A percentile compares a stretch with the other conserved stretches of the same genome.
Evolutionary conservation across 192 early-diverging fungal species (phyloP).

Genomic region (Lobosporangium transversale): DNA sequence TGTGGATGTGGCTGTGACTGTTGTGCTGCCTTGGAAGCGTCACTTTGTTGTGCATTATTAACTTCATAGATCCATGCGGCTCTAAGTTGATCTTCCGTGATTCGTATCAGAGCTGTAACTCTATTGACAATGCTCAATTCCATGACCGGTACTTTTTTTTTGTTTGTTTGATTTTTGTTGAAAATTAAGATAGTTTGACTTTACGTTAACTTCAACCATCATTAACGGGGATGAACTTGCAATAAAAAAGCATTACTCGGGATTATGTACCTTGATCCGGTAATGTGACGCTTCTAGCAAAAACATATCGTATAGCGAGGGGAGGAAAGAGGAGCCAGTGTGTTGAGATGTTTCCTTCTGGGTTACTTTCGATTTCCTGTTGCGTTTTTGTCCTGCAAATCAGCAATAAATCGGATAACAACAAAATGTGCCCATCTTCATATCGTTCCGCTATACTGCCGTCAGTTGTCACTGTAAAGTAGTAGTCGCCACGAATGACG

Average conservation of each 20-base stretch:
- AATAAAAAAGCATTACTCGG: too few relatives aligned
- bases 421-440: conserved; percentile 47
- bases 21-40: conserved; percentile 14
- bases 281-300: conserved; percentile 25
- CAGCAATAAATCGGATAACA: conserved; percentile 58
- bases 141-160: conserved; percentile 20
- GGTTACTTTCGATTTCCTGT: conserved; percentile 43
- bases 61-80: conserved; percentile 38
- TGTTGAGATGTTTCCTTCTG: conserved; percentile 25
- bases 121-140: conserved; percentile 43
- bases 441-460: conserved; percentile 31
- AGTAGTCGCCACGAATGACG: conserved; percentile 34
- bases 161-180: neutral
- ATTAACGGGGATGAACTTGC: too few relatives aligned
- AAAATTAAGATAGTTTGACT: too few relatives aligned
- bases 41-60: conserved; percentile 32
- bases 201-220: too few relatives aligned
- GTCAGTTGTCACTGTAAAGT: conserved; percentile 31
- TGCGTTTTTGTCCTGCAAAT: conserved; percentile 52
- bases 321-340: conserved; percentile 60
- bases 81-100: conserved; percentile 27
- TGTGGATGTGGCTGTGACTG: conserved; percentile 15
- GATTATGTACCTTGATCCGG: conserved; percentile 20
- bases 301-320: conserved; percentile 54
- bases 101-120: conserved; percentile 32